phyloP scores from a whole-genome alignment of 192 early-diverging fungal species.

The Haplosporangium gracile region DNA sequence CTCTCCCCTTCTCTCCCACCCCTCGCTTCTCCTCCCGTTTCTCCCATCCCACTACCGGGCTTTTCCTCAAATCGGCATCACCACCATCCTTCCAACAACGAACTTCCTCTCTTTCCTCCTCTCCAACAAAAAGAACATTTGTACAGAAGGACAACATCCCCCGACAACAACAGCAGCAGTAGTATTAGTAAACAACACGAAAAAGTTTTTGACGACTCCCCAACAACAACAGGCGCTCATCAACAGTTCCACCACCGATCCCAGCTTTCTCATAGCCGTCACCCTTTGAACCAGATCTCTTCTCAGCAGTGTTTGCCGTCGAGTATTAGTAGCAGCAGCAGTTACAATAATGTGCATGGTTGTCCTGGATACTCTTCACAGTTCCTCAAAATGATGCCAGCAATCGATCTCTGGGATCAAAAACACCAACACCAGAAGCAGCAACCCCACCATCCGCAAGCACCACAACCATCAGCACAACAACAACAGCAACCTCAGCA shows the following conservation, averaged over 20 bases:
- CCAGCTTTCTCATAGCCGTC: conserved; percentile 9
- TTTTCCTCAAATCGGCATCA: neutral
- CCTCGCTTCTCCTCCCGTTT: neutral
- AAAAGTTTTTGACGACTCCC: neutral
- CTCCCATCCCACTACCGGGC: neutral
- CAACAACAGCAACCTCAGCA: neutral
- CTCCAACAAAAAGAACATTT: neutral
- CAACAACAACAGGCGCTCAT: neutral
- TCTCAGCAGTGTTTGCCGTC: conserved; percentile 1
- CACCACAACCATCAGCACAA: neutral
- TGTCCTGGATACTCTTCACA: neutral
- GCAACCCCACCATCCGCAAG: neutral
- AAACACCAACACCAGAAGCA: conserved; percentile 14
- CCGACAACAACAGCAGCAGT: neutral
- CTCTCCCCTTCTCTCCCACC: neutral
- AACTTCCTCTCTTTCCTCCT: neutral
- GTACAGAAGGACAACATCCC: neutral
- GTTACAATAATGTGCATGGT: conserved; percentile 1
- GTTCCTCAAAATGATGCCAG: neutral
- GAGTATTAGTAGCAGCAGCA: neutral
- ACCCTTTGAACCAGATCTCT: conserved; percentile 23
- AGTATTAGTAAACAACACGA: neutral
- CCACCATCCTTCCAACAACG: neutral
- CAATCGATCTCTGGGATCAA: conserved; percentile 5
- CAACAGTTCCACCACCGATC: conserved; percentile 17